Base-by-base conservation (phyloP, 1,284 basidiomycete genomes). In the Puccinia novopanici region DNA sequence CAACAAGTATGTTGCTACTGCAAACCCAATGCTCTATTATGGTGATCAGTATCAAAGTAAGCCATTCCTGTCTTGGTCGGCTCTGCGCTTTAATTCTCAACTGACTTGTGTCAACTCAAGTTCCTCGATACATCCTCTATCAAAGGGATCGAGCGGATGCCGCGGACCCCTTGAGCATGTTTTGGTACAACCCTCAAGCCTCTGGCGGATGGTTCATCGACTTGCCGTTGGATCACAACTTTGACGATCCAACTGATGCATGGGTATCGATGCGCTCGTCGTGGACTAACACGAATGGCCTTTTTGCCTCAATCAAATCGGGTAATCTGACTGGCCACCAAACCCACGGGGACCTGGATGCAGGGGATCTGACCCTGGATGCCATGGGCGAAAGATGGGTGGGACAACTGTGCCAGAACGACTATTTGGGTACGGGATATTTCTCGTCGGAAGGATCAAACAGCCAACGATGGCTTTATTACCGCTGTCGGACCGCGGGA, bases 321-420 rank as follows among this genome's bases (percentile, higher is more conserved):
- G 93, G 94, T 61, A 89, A 88, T 82, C 88, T 91, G 82, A 89
- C 89, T 82, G 89, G 90, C 57, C 93, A 93, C 85, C 93, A 97
- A 88, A 94, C 93, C 0, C 95, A 98, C 87, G 94, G 95, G 83
- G 93, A 97, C 85, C 57, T 81, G 42, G 95, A 98, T 85, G 89
- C 89, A 75, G 95, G 95, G 83, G 93, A 95, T 87, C 98, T 98
- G 85, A 94, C 98, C 68, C 86, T 99, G 63, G 97, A 99, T 85
- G 95, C 95, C 22, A 88, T 98, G 84, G 96, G 95, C 81, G 91
- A 92, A 67, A 92, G 96, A 80, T 99, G 94, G 94, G 93, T 92
- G 52, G 97, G 97, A 82, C 96, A 99, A 85, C 90, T 95, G 71
- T 96, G 96, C 27, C 93, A 91, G 10, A 94, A 89, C 48, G 90